A percentile compares a stretch with the other conserved stretches of the same genome.
These are phyloP conservation scores for Sugiyamaella valdiviana DNA, from an alignment of 805 yeast species.

Conservation along the genomic window DNA sequence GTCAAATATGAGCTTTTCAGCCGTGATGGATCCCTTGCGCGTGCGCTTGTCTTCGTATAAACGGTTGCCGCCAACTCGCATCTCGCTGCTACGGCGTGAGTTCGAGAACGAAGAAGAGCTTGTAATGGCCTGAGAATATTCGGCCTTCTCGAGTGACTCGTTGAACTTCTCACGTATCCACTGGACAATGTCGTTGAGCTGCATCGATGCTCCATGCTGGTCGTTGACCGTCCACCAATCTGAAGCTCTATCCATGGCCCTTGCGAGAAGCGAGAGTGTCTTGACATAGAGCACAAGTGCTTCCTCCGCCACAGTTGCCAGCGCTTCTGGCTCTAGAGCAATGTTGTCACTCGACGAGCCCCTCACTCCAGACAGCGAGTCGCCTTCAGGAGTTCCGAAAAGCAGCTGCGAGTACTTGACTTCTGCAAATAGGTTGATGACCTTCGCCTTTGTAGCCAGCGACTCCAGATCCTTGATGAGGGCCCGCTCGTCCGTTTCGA, in stretches of 20 bases:
- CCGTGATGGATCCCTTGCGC: conserved; percentile 35
- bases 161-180: conserved; percentile 89
- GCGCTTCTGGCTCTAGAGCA: conserved; percentile 29
- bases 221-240: conserved; percentile 74
- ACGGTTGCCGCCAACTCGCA: background rate
- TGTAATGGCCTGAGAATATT: conserved; percentile 48
- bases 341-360: conserved; percentile 11
- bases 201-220: conserved; percentile 25
- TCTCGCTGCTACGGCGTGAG: background rate
- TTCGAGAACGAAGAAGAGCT: conserved; percentile 6
- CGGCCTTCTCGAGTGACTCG: conserved; percentile 85
- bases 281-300: conserved; percentile 82
- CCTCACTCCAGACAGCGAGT: background rate
- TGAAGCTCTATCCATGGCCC: conserved; percentile 79
- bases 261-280: conserved; percentile 71
- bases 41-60: background rate
- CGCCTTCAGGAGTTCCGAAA: conserved; percentile 6
- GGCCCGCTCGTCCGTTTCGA: conserved; percentile 25
- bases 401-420: conserved; percentile 80
- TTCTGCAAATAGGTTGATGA: conserved; percentile 81
- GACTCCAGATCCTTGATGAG: conserved; percentile 48
- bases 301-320: conserved; percentile 62
- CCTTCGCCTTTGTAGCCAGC: conserved; percentile 85
- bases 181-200: conserved; percentile 55
- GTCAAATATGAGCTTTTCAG: conserved; percentile 85